Conservation (phyloP, 768 basidiomycete species). For the Brasilioporus rufonigricans region DNA sequence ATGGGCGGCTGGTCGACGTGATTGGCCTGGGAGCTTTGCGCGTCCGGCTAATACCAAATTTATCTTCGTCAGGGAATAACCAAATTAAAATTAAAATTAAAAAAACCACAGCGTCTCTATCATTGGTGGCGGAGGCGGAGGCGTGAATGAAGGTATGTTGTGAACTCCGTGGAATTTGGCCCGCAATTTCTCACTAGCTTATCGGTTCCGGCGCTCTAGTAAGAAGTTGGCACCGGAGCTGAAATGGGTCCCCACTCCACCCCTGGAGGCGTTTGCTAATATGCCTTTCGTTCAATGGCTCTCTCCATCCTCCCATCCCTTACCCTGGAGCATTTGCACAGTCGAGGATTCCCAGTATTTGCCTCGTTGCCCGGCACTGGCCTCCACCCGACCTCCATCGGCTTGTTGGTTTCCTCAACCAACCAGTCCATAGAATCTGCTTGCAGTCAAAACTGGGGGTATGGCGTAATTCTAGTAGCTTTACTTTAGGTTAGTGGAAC, state of each 20-base stretch:
- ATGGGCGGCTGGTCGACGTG: neutral
- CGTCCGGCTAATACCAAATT: neutral
- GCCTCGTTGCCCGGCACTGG: neutral
- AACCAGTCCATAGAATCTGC: neutral
- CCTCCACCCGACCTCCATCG: slow-evolving; percentile 3
- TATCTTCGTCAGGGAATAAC: neutral
- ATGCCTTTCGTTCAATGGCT: neutral
- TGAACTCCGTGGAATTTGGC: neutral
- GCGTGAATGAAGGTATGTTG: neutral
- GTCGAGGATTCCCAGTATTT: neutral
- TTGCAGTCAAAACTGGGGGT: neutral
- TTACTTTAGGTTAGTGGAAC: neutral
- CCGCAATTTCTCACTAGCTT: neutral
- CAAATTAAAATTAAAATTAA: neutral
- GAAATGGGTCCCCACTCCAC: neutral
- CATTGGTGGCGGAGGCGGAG: too few relatives aligned
- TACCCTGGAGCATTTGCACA: neutral
- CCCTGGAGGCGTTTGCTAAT: neutral
- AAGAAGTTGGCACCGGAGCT: too few relatives aligned
- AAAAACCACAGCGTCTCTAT: too few relatives aligned
- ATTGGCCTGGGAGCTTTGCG: neutral
- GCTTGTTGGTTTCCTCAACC: neutral
- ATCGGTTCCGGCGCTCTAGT: too few relatives aligned
- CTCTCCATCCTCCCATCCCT: neutral
- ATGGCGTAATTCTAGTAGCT: neutral